Base-by-base conservation (phyloP, 2,329 filamentous ascomycete species). In the Ophioceras dolichostomum region DNA sequence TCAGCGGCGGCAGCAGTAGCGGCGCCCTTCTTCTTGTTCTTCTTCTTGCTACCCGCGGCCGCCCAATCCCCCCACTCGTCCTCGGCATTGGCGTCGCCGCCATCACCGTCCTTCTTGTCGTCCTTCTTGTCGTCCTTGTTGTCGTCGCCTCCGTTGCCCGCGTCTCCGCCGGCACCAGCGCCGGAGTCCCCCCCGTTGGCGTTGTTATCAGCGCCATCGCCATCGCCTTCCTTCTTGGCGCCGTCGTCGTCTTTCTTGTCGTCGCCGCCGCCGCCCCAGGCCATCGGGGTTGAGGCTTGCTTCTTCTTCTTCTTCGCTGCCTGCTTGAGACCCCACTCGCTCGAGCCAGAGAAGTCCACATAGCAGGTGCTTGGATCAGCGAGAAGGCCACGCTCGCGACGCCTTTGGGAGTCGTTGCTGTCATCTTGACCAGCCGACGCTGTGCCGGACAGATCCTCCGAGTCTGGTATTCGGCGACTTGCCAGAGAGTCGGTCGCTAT, bases 271-370 rank as follows among this genome's bases (percentile, higher is more conserved):
- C 46, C 55, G 14, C 13, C 13, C 33, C 10, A 21, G 18, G 19
- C 16, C 18, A 27, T 13, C 18, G 22, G 22, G 35, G 19, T 27
- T n/a, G 18, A 3, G 19, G 35, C 57, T 21, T 61, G 53, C 43
- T 66, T 65, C 22, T 79, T 80, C 54, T 68, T 76, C 53, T 70
- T 73, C 45, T 70, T 67, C 3, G 59, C 66, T 27, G 64, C 66
- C 49, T 79, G 67, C 36, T 64, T 61, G 57, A 65, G 73, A 34
- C 64, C 69, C 30, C 71, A 61, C 37, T 67, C 57, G 19, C 65
- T 71, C 17, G n/a, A n/a, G n/a, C n/a, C n/a, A n/a, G 61, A 60
- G 40, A 82, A 73, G 49, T 83, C 76, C 36, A 83, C 58, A 16
- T 59, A 50, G 28, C 58, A 52, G 46, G 59, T 56, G 27, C 52